Conservation (phyloP, 148 eudicot genomes). For the Dysphania ambrosioides region DNA sequence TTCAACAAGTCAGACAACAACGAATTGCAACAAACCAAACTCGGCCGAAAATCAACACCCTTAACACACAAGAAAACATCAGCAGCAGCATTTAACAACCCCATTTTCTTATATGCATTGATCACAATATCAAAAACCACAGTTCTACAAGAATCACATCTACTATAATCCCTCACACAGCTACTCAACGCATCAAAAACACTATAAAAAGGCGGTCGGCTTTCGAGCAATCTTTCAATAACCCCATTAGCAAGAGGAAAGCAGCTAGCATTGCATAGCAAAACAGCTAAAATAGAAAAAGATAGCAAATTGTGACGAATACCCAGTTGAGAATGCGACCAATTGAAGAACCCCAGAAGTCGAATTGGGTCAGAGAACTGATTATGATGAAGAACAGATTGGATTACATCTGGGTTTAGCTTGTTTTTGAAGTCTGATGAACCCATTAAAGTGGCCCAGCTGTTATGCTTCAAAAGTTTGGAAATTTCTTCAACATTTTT, state of each 20-base stretch:
- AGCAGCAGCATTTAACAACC: slow-evolving; percentile 54
- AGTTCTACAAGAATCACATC: slow-evolving; percentile 24
- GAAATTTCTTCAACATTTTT: slow-evolving; percentile 43
- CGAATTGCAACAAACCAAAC: slow-evolving; percentile 66
- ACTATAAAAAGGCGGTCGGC: slow-evolving; percentile 21
- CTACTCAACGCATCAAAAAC: slow-evolving; percentile 45
- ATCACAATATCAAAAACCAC: slow-evolving; percentile 56
- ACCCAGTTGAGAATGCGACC: slow-evolving; percentile 58
- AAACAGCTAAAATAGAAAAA: slow-evolving; percentile 47
- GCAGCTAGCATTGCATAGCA: slow-evolving; percentile 41
- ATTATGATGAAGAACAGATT: slow-evolving; percentile 52
- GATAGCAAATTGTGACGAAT: slow-evolving; percentile 51
- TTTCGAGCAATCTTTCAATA: slow-evolving; percentile 44
- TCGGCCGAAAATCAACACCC: slow-evolving; percentile 40
- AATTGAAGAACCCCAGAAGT: slow-evolving; percentile 63
- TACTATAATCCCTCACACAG: slow-evolving; percentile 36
- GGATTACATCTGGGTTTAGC: slow-evolving; percentile 68
- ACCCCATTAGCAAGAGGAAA: slow-evolving; percentile 45
- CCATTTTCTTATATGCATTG: slow-evolving; percentile 56
- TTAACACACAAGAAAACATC: slow-evolving; percentile 42
- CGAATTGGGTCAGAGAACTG: slow-evolving; percentile 43
- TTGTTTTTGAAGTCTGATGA: slow-evolving; percentile 40
- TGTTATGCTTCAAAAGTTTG: slow-evolving; percentile 38
- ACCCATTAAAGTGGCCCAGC: slow-evolving; percentile 52
- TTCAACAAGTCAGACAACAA: slow-evolving; percentile 65